These are phyloP conservation scores for Sideroxylon spinosum DNA, from an alignment of 179 eudicot species.

Conservation along the genomic window DNA sequence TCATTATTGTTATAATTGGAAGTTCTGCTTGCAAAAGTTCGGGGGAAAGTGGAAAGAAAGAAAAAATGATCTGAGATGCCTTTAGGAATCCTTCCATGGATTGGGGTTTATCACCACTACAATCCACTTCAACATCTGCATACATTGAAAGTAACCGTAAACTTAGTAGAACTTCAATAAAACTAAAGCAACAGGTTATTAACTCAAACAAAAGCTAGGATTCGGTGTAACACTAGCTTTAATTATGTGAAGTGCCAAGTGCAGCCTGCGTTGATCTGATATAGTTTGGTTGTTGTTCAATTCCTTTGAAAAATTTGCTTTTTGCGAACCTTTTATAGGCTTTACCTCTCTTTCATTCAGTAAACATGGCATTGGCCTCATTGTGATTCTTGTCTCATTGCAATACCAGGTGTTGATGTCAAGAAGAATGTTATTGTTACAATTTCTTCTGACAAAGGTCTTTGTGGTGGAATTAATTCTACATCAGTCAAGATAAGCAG, in stretches of 20 bases:
- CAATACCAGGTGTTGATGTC: slow-evolving; percentile 66
- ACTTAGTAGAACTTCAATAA: too few species aligned
- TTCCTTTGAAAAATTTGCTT: neutral
- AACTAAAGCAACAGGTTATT: too few species aligned
- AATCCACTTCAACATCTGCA: too few species aligned
- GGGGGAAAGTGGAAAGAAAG: too few species aligned
- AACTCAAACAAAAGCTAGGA: neutral
- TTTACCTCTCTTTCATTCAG: neutral
- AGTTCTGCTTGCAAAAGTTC: too few species aligned
- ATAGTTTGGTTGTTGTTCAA: neutral
- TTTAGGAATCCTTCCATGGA: too few species aligned
- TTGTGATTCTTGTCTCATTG: slow-evolving; percentile 7
- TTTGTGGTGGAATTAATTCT: slow-evolving; percentile 97
- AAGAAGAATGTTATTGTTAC: slow-evolving; percentile 82
- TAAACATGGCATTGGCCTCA: neutral
- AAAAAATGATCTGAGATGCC: too few species aligned
- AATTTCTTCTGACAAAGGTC: slow-evolving; percentile 95
- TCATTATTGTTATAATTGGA: too few species aligned
- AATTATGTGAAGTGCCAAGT: neutral
- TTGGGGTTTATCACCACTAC: too few species aligned
- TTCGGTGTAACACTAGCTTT: neutral
- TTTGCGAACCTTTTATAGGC: neutral
- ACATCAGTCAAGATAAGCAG: slow-evolving; percentile 94
- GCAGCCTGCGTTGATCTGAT: neutral
- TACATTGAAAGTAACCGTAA: too few species aligned